Evolutionary conservation across 2,329 filamentous ascomycete species (phyloP).

Genomic region (Pseudogymnoascus sp.): DNA sequence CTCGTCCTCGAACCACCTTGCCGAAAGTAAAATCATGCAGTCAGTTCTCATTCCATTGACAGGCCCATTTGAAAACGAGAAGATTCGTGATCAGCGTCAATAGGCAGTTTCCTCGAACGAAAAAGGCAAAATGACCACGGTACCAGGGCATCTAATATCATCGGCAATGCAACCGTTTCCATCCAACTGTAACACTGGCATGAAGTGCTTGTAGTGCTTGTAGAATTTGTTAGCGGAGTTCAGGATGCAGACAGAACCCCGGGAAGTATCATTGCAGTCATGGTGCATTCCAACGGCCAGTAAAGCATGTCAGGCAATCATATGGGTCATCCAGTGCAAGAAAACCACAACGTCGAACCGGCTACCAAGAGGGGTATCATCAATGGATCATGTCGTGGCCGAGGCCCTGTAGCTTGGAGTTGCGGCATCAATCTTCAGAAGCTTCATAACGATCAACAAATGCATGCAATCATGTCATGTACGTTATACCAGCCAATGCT

Average conservation of each 20-base stretch:
- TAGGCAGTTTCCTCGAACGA: background rate
- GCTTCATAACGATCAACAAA: conserved; percentile 10
- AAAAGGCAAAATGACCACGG: background rate
- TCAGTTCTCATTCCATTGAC: conserved; percentile 6
- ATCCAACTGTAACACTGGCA: conserved; percentile 2
- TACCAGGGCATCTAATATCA: background rate
- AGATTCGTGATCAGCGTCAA: background rate
- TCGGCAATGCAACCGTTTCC: background rate
- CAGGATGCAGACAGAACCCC: conserved; percentile 2
- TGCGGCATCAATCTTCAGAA: conserved; percentile 6
- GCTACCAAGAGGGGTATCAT: conserved; percentile 8
- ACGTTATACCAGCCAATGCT: conserved; percentile 16
- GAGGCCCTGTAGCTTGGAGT: background rate
- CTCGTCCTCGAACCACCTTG: background rate
- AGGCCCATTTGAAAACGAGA: background rate
- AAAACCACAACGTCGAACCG: background rate
- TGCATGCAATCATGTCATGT: conserved; percentile 21
- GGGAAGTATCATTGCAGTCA: background rate
- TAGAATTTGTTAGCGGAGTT: background rate
- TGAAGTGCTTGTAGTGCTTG: conserved; percentile 6
- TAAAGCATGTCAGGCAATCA: conserved; percentile 7
- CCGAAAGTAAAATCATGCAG: background rate
- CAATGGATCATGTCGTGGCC: conserved; percentile 7
- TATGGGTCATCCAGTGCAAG: conserved; percentile 1
- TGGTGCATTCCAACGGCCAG: conserved; percentile 5